These are phyloP conservation scores for Dinochytrium kinnereticum DNA, from an alignment of 371 early-diverging fungal genomes.

Conservation along the genomic window DNA sequence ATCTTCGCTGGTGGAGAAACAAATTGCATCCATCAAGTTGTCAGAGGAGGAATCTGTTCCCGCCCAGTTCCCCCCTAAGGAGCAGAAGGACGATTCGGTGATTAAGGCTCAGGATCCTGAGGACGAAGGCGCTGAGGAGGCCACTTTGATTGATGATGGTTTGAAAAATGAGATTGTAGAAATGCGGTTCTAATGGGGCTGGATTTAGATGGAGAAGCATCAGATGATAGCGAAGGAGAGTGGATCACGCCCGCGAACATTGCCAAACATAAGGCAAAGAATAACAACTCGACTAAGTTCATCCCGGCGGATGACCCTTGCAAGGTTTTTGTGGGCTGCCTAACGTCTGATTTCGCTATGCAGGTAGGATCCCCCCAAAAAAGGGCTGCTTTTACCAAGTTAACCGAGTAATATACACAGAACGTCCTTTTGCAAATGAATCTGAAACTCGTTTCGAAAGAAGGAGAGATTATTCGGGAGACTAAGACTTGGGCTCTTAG, in stretches of 20 bases:
- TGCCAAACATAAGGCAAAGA: constrained; percentile 61
- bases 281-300: constrained; percentile 22
- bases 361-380: constrained; percentile 67
- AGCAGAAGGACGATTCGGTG: no score
- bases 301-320: constrained; percentile 47
- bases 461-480: constrained; percentile 78
- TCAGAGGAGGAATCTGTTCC: no score
- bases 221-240: constrained; percentile 66
- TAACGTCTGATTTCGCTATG: constrained; percentile 95
- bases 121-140: no score
- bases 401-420: constrained; percentile 29
- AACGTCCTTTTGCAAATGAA: constrained; percentile 94
- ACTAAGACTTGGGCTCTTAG: constrained; percentile 90
- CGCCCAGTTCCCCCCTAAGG: no score
- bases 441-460: constrained; percentile 80
- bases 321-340: constrained; percentile 76
- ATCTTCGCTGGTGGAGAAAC: no score
- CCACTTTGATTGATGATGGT: not conserved
- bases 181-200: no score
- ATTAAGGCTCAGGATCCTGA: not conserved
- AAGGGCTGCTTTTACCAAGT: not conserved
- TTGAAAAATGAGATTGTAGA: no score
- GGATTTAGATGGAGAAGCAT: constrained; percentile 21
- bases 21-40: no score
- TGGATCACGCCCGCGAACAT: constrained; percentile 97